Percentiles rank a stretch among this genome's conserved stretches.
Evolutionary conservation across 805 yeast genomes (phyloP).

Genomic region (Blastobotrys parvus): DNA sequence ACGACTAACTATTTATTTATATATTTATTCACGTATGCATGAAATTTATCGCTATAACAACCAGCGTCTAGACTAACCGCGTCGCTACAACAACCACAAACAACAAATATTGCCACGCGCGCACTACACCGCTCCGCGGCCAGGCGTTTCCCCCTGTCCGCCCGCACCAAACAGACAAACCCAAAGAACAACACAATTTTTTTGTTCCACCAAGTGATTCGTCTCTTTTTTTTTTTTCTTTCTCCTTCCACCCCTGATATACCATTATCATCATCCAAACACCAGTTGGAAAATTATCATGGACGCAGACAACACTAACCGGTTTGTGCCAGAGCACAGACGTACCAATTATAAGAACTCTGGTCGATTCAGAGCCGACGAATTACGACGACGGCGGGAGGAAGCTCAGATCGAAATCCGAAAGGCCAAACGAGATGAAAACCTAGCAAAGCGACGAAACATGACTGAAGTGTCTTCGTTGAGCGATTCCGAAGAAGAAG

Average conservation of each 20-base stretch:
- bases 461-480: slow-evolving; percentile 39
- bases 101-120: no score
- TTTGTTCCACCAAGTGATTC: neutral
- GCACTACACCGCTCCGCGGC: neutral
- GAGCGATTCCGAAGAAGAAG: slow-evolving; percentile 44
- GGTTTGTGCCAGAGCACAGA: slow-evolving; percentile 95
- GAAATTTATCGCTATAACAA: no score
- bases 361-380: slow-evolving; percentile 89
- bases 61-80: no score
- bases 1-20: no score
- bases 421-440: slow-evolving; percentile 94
- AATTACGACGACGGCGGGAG: slow-evolving; percentile 95
- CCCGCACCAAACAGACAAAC: no score
- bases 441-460: slow-evolving; percentile 87
- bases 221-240: neutral
- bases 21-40: no score
- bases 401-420: slow-evolving; percentile 94
- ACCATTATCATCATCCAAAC: neutral
- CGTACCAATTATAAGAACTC: slow-evolving; percentile 94
- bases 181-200: no score
- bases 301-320: slow-evolving; percentile 19
- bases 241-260: neutral
- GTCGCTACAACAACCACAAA: no score
- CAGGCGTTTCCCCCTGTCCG: neutral
- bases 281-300: slow-evolving; percentile 5